Conservation (phyloP, 2,329 filamentous ascomycete species). For the Ceratocystis smalleyi region DNA sequence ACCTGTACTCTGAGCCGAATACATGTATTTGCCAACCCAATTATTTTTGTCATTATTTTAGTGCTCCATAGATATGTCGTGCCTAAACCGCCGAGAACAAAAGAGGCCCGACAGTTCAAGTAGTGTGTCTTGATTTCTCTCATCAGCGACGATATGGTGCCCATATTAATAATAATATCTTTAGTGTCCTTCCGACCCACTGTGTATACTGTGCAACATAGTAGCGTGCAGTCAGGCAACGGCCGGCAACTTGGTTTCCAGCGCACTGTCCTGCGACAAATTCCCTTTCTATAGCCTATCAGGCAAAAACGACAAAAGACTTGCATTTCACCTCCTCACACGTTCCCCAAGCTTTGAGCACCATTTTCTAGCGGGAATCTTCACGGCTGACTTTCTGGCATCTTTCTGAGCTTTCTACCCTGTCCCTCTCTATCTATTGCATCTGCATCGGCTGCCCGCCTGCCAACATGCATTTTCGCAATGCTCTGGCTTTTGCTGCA, state of each 20-base stretch:
- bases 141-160: neutral
- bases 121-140: neutral
- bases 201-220: neutral
- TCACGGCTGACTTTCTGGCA: neutral
- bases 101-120: too few relatives aligned
- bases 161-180: neutral
- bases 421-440: neutral
- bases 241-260: neutral
- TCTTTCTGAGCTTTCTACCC: neutral
- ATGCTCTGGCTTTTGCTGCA: neutral
- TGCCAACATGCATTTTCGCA: constrained; percentile 1
- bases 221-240: neutral
- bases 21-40: too few relatives aligned
- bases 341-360: neutral
- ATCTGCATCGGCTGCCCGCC: neutral
- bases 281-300: neutral
- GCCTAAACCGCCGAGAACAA: too few relatives aligned
- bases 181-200: neutral
- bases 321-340: neutral
- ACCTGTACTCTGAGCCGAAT: too few relatives aligned
- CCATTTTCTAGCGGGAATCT: neutral
- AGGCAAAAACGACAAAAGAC: neutral
- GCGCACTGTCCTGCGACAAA: neutral
- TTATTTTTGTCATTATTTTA: too few relatives aligned
- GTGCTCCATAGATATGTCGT: too few relatives aligned